Percentiles rank a stretch among this genome's conserved stretches.
phyloP scores from a whole-genome alignment of 805 yeast genomes.

The Cyberlindnera subsufficiens region DNA sequence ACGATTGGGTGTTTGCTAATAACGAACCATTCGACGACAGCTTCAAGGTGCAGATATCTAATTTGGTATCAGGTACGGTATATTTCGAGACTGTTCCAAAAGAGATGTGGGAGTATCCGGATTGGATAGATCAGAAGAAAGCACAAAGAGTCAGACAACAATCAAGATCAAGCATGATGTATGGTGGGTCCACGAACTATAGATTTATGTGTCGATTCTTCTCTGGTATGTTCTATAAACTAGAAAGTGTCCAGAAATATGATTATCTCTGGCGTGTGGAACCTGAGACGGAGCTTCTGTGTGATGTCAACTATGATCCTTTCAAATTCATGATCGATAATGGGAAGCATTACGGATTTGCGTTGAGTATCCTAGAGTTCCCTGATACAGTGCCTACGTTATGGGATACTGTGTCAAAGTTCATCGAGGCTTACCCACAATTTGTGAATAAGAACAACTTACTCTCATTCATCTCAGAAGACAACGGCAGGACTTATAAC shows the following conservation, averaged over 20 bases:
- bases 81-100: slow-evolving; percentile 37
- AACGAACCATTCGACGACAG: slow-evolving; percentile 37
- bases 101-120: slow-evolving; percentile 44
- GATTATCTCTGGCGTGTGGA: slow-evolving; percentile 75
- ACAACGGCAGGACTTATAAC: slow-evolving; percentile 71
- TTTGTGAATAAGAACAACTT: slow-evolving; percentile 5
- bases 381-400: slow-evolving; percentile 46
- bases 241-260: slow-evolving; percentile 49
- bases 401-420: slow-evolving; percentile 35
- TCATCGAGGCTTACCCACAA: slow-evolving; percentile 30
- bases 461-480: slow-evolving; percentile 34
- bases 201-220: slow-evolving; percentile 57
- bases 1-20: slow-evolving; percentile 76
- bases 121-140: slow-evolving; percentile 29
- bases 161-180: slow-evolving; percentile 29
- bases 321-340: slow-evolving; percentile 57
- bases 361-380: slow-evolving; percentile 72
- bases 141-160: slow-evolving; percentile 28
- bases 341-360: slow-evolving; percentile 66
- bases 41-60: slow-evolving; percentile 29
- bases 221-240: slow-evolving; percentile 54
- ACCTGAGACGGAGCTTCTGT: slow-evolving; percentile 54
- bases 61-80: slow-evolving; percentile 34
- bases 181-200: slow-evolving; percentile 55
- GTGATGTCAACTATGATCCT: slow-evolving; percentile 51